Base-by-base conservation (phyloP, 352 stramenopile genomes). In the Pythium guiyangense region DNA sequence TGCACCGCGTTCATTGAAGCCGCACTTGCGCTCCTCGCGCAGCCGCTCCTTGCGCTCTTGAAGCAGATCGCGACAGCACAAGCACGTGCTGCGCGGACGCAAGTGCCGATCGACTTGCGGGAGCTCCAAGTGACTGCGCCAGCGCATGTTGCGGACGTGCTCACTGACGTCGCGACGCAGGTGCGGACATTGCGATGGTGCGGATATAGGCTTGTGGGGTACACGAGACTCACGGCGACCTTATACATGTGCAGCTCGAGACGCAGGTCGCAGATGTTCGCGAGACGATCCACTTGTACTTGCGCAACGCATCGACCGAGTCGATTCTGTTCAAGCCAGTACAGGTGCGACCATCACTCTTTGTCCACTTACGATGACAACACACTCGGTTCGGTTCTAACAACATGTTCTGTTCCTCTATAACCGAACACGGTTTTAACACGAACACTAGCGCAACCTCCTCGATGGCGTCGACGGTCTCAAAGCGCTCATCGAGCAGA, bases 321-420 rank as follows among this genome's bases (percentile, higher is more conserved):
- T 73, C 68, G 44, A 92, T 94, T 31, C 64, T 94, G 49, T 92
- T 92, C 62, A 90, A 89, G 60, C 82, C 84, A 9, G 77, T 94
- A 4, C 78, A 92, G 75, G 84, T 92, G 54, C 35, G 37, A 34
- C 12, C 31, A 12, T 37, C 22, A 22, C 22, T 49, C 31, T 18
- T 8, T 48, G 46, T 54, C 22, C 17, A 52, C n/a, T n/a, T n/a
- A n/a, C n/a, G n/a, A n/a, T n/a, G n/a, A n/a, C n/a, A n/a, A n/a
- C n/a, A n/a, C n/a, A n/a, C n/a, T n/a, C n/a, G n/a, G n/a, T n/a
- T 48, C 17, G 15, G 43, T 26, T 26, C 17, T 20, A 48, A 15
- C 35, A 40, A 22, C 22, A 22, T 1, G 22, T 1, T 22, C 22
- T 22, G 22, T 22, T 22, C 22, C 22, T 22, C 22, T 22, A 22